Percentiles rank a stretch among this genome's conserved stretches.
phyloP scores from a whole-genome alignment of 345 rosid species.

The Hirschfeldia incana region DNA sequence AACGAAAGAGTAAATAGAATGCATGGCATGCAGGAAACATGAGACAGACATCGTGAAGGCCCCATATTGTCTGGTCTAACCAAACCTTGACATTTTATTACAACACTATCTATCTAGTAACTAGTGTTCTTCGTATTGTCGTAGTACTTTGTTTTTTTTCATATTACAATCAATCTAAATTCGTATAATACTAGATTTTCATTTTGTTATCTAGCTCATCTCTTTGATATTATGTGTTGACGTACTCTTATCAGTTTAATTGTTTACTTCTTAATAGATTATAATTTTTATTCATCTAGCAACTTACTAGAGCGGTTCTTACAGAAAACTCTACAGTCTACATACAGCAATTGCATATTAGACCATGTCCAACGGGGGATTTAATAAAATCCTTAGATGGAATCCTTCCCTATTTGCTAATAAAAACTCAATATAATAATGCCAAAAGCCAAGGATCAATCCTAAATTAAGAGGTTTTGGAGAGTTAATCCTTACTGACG shows the following conservation, averaged over 20 bases:
- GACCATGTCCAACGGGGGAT: too few species aligned
- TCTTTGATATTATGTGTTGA: conserved; percentile 28
- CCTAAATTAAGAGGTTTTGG: too few species aligned
- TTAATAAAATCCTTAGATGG: too few species aligned
- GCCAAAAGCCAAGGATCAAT: too few species aligned
- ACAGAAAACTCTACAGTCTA: background rate
- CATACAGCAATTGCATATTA: conserved; percentile 7
- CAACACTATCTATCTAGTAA: conserved; percentile 38
- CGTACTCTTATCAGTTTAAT: conserved; percentile 27
- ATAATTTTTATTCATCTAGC: conserved; percentile 10
- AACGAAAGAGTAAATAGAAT: conserved; percentile 34
- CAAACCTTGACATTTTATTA: conserved; percentile 36
- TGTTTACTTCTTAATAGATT: conserved; percentile 23
- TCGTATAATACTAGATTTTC: background rate
- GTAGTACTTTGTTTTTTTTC: conserved; percentile 27
- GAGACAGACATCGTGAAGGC: conserved; percentile 44
- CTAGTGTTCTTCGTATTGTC: conserved; percentile 39
- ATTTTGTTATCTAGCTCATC: conserved; percentile 23
- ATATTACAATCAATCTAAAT: conserved; percentile 5
- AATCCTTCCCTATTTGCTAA: too few species aligned
- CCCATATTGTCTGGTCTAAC: conserved; percentile 42
- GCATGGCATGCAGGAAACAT: conserved; percentile 46
- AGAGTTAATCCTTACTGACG: too few species aligned
- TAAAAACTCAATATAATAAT: too few species aligned
- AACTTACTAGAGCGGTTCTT: conserved; percentile 5